Evolutionary conservation across 139 green algal genomes (phyloP).

Genomic region (Coccomyxa sp.): DNA sequence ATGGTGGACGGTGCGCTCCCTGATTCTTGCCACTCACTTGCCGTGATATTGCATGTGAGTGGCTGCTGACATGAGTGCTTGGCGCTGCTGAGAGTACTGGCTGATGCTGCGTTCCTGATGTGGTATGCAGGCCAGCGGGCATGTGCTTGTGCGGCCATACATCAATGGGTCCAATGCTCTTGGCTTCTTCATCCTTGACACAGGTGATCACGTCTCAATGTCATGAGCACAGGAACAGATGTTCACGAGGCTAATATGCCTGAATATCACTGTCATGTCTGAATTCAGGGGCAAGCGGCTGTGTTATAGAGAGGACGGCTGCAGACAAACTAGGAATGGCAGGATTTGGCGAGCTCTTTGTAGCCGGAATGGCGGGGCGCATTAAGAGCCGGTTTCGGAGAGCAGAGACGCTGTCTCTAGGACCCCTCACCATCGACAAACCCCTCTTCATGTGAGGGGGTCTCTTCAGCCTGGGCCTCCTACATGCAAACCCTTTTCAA

Average conservation of each 20-base stretch:
- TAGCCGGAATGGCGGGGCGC: constrained; percentile 16
- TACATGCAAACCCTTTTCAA: not conserved
- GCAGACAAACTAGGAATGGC: not conserved
- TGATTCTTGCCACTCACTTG: not conserved
- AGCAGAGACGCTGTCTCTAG: constrained; percentile 20
- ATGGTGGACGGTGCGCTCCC: not conserved
- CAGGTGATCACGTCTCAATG: not conserved
- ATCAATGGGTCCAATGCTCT: not conserved
- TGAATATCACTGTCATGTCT: not conserved
- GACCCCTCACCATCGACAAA: constrained; percentile 21
- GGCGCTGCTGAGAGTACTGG: not conserved
- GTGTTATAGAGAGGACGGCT: not conserved
- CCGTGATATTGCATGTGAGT: not conserved
- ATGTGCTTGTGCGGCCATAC: not conserved
- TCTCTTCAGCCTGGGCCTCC: not conserved
- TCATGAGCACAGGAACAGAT: too few relatives aligned
- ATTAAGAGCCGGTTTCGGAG: constrained; percentile 24
- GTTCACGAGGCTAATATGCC: not conserved
- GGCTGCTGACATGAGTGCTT: not conserved
- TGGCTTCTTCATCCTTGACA: not conserved
- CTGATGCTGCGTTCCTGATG: not conserved
- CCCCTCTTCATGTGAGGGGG: constrained; percentile 30
- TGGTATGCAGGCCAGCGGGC: not conserved
- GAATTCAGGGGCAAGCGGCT: not conserved
- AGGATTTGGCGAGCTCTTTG: constrained; percentile 17